Percentiles rank a stretch among this genome's conserved stretches.
Conservation (phyloP, 306 rosid species). For the Benincasa hispida region DNA sequence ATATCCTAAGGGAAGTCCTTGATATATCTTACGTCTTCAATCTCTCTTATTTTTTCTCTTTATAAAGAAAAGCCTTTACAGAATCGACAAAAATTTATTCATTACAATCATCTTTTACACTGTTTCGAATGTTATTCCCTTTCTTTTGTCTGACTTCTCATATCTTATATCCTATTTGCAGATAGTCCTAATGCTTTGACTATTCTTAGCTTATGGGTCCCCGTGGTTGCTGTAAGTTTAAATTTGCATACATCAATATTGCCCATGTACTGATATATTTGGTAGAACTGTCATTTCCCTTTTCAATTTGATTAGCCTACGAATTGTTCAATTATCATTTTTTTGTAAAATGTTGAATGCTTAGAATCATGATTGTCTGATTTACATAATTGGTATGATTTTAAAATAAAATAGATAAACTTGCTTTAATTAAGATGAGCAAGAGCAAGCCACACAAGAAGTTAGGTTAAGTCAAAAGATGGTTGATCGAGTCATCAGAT, state of each 20-base stretch:
- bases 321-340: too few species aligned
- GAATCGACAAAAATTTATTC: not conserved
- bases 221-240: slow-evolving; percentile 66
- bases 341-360: too few species aligned
- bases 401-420: too few species aligned
- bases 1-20: not conserved
- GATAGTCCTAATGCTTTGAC: slow-evolving; percentile 76
- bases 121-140: not conserved
- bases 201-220: slow-evolving; percentile 66
- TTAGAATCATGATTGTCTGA: too few species aligned
- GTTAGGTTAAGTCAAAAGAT: too few species aligned
- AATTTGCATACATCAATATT: not conserved
- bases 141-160: not conserved
- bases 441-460: too few species aligned
- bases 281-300: not conserved
- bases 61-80: not conserved
- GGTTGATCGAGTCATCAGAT: too few species aligned
- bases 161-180: slow-evolving; percentile 19
- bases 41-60: not conserved
- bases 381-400: too few species aligned
- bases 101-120: too few species aligned
- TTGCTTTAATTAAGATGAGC: too few species aligned
- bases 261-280: not conserved
- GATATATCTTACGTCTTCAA: not conserved
- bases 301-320: too few species aligned